A percentile compares a stretch with the other conserved stretches of the same genome.
These are phyloP conservation scores for Fraxinus platypoda DNA, from an alignment of 305 asterid species.

Conservation along the genomic window DNA sequence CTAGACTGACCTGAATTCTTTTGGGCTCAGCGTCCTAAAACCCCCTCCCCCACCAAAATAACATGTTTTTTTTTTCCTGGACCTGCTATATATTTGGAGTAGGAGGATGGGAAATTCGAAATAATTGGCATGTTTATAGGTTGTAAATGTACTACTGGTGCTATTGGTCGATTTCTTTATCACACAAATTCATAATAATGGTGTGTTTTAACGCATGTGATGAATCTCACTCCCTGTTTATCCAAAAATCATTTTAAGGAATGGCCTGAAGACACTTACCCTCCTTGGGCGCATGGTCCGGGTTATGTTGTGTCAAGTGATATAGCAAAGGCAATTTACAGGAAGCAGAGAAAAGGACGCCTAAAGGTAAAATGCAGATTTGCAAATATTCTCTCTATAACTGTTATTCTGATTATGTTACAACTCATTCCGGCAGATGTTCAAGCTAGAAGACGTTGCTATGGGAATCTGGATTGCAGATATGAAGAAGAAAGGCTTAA, in stretches of 20 bases:
- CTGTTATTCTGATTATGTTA: neutral
- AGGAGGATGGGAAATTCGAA: neutral
- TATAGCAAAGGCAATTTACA: slow-evolving; percentile 68
- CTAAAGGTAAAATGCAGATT: slow-evolving; percentile 50
- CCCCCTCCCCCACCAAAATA: neutral
- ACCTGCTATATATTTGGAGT: neutral
- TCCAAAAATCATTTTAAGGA: slow-evolving; percentile 47
- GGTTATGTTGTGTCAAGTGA: slow-evolving; percentile 84
- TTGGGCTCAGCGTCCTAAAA: neutral
- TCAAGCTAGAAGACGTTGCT: slow-evolving; percentile 94
- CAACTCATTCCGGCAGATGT: slow-evolving; percentile 50
- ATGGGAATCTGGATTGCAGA: slow-evolving; percentile 98
- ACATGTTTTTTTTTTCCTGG: neutral
- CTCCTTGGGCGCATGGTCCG: slow-evolving; percentile 99
- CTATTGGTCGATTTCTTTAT: neutral
- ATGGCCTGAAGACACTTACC: slow-evolving; percentile 80
- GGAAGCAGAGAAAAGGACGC: slow-evolving; percentile 53
- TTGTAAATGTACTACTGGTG: neutral
- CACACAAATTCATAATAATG: neutral
- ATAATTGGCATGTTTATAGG: neutral
- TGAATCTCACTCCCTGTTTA: slow-evolving; percentile 17
- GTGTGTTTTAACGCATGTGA: neutral
- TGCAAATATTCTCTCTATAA: neutral
- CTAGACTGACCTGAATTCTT: neutral
- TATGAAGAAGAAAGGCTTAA: slow-evolving; percentile 60